Conservation (phyloP, 2,329 filamentous ascomycete species). For the Rhynchosporium secalis region DNA sequence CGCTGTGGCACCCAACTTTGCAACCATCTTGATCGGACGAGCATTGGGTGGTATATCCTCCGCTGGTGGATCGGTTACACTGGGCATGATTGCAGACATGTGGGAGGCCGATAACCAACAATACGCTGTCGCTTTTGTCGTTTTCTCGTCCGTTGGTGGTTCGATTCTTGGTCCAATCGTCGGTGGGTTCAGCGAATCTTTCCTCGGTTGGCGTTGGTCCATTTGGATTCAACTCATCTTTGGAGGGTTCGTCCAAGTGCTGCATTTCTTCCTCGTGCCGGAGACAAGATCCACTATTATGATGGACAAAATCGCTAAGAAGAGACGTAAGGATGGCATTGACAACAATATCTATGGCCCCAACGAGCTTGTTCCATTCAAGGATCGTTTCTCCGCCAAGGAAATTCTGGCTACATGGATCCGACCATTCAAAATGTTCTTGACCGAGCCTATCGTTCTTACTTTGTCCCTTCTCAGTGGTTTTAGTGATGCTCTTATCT, state of each 20-base stretch:
- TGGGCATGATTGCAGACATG: slow-evolving; percentile 75
- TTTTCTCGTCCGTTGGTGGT: slow-evolving; percentile 77
- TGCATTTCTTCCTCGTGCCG: slow-evolving; percentile 70
- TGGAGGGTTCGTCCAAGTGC: slow-evolving; percentile 64
- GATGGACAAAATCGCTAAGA: slow-evolving; percentile 78
- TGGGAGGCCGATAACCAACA: slow-evolving; percentile 71
- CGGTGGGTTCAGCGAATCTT: slow-evolving; percentile 72
- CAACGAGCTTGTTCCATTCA: slow-evolving; percentile 65
- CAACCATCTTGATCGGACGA: slow-evolving; percentile 67
- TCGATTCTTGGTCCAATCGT: slow-evolving; percentile 75
- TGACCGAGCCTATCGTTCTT: slow-evolving; percentile 73
- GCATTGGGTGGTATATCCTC: slow-evolving; percentile 69
- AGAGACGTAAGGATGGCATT: slow-evolving; percentile 61
- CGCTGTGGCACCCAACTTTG: slow-evolving; percentile 72
- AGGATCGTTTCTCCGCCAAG: slow-evolving; percentile 56
- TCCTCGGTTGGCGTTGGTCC: slow-evolving; percentile 70
- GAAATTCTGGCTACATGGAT: slow-evolving; percentile 59
- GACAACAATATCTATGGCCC: slow-evolving; percentile 64
- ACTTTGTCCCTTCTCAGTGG: slow-evolving; percentile 69
- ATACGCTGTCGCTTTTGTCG: slow-evolving; percentile 73
- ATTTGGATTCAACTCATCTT: slow-evolving; percentile 88
- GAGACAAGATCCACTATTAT: slow-evolving; percentile 77
- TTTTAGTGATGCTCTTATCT: slow-evolving; percentile 74
- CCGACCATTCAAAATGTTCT: slow-evolving; percentile 71
- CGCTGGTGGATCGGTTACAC: slow-evolving; percentile 70